These are phyloP conservation scores for Podospora comata DNA, from an alignment of 495 filamentous ascomycete genomes.

Conservation along the genomic window DNA sequence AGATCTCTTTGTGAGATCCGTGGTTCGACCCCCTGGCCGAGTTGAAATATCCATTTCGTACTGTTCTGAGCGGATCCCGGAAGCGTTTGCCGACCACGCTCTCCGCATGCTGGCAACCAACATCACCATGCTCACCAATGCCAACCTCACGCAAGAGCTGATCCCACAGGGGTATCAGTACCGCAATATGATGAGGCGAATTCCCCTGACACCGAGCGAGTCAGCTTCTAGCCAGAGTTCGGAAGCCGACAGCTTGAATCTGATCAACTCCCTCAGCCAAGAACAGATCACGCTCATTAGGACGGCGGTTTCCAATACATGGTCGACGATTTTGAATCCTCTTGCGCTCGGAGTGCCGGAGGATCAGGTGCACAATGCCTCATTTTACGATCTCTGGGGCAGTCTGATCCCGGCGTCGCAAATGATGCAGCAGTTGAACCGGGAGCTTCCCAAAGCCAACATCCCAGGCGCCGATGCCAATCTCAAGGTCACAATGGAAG, in stretches of 20 bases:
- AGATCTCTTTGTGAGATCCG: constrained; percentile 43
- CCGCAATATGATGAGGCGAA: constrained; percentile 32
- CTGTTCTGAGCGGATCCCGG: constrained; percentile 39
- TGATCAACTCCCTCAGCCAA: constrained; percentile 19
- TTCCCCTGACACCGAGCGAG: constrained; percentile 34
- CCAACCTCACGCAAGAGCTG: constrained; percentile 41
- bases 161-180: constrained; percentile 38
- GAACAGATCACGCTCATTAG: constrained; percentile 36
- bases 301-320: constrained; percentile 37
- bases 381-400: constrained; percentile 51
- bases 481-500: constrained; percentile 43
- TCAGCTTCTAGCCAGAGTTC: constrained; percentile 19
- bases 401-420: constrained; percentile 46
- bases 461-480: constrained; percentile 21
- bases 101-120: constrained; percentile 43
- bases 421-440: constrained; percentile 42
- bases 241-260: constrained; percentile 17
- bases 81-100: constrained; percentile 40
- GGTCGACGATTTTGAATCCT: constrained; percentile 42
- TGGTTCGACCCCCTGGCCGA: constrained; percentile 28
- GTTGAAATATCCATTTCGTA: constrained; percentile 43
- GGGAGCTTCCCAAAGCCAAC: constrained; percentile 33
- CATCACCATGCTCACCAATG: constrained; percentile 40
- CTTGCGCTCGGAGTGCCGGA: constrained; percentile 41
- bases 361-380: constrained; percentile 40